Evolutionary conservation across 176 grass and related monocot species (phyloP).

Genomic region (Oryza australiensis): DNA sequence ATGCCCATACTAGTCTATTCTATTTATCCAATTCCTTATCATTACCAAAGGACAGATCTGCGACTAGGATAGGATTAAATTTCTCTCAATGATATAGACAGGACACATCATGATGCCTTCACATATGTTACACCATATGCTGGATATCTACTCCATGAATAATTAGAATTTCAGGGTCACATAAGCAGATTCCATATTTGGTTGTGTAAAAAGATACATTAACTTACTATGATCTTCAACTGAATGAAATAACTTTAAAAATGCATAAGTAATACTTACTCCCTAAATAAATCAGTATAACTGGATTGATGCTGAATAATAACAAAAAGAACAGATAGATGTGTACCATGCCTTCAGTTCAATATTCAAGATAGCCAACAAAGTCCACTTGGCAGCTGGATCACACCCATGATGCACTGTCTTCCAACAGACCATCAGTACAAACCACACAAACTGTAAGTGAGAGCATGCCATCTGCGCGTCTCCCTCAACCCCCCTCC

Average conservation of each 20-base stretch:
- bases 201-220: conserved; percentile 11
- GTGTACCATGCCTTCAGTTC: conserved; percentile 1
- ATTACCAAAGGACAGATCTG: conserved; percentile 3
- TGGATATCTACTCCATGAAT: background rate
- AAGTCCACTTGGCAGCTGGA: background rate
- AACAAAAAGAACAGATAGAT: background rate
- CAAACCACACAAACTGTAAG: background rate
- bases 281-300: background rate
- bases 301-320: background rate
- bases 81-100: conserved; percentile 7
- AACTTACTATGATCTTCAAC: conserved; percentile 2
- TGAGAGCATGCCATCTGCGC: background rate
- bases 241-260: background rate
- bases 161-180: conserved; percentile 26
- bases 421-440: background rate
- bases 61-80: conserved; percentile 12
- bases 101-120: background rate
- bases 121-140: conserved; percentile 5
- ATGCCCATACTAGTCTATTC: conserved; percentile 27
- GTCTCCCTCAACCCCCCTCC: background rate
- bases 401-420: background rate
- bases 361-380: background rate
- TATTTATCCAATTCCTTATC: conserved; percentile 29
- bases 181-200: background rate
- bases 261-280: background rate